Evolutionary conservation across 345 rosid species (phyloP), one percentile per base, ranked within the genome.

Genomic region (Bruguiera sexangula): DNA sequence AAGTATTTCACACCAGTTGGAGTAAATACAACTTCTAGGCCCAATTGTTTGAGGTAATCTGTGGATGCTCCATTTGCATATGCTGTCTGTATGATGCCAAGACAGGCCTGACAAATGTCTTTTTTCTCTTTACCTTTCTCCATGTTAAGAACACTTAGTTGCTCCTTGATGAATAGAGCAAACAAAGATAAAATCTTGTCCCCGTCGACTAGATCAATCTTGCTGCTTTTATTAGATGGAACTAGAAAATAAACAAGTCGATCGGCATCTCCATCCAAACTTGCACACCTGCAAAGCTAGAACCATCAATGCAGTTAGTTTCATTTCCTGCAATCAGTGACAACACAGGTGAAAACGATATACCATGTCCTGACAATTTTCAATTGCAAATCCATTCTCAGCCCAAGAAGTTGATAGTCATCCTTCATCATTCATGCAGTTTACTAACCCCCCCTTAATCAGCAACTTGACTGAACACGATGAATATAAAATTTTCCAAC

Each of bases 241-340:
- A 89, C 63, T 29, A 67, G 67, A 66, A 91, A 93, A 82, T 91
- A 91, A 57, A 93, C 96, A 62, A 91, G 86, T 51, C 94, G 82
- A 82, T 93, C 98, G 22, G 92, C 98, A 87, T 94, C 98, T 9
- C 98, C 98, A 66, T 94, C 98, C 83, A 94, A 85, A 83, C 96
- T 92, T 24, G 88, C 96, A 84, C 99, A 94, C 87, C 93, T 90
- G 85, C 72, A 83, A 80, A 61, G 73, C 82, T 81, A 82, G 76
- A 78, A 43, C 64, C 73, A 75, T 61, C 26, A 57, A 60, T 72
- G 59, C 71, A 78, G 65, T 85, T 73, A 81, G 70, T 52, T 57
- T 59, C 65, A 22, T 31, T 43, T 29, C 26, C 57, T 66, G 24
- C 26, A 56, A 50, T 22, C 26, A 39, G 26, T 26, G 10, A 55